Evolutionary conservation across 2,329 filamentous ascomycete genomes (phyloP).

Genomic region (Aspergillus transmontanensis): DNA sequence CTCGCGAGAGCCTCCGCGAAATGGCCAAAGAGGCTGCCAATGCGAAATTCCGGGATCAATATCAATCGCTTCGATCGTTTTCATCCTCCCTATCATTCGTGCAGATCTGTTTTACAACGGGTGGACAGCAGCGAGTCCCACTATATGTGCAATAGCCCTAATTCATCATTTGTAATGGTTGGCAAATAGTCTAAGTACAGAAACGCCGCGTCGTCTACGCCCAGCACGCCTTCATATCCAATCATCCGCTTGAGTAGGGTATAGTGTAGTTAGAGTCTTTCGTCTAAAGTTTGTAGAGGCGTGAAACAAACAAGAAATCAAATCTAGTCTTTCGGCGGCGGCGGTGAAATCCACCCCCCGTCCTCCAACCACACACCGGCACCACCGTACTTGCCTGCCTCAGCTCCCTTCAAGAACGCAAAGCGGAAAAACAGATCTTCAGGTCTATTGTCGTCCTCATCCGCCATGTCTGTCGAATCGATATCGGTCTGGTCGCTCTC

Average conservation of each 20-base stretch:
- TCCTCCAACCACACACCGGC: constrained; percentile 44
- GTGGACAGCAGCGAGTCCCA: background rate
- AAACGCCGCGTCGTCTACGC: background rate
- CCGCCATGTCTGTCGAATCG: constrained; percentile 16
- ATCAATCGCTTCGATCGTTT: background rate
- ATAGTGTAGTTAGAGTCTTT: background rate
- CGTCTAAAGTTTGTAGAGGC: background rate
- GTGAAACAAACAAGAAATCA: background rate
- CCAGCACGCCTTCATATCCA: background rate
- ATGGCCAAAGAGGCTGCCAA: background rate
- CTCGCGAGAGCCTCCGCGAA: background rate
- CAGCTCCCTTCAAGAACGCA: constrained; percentile 46
- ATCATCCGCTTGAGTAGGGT: background rate
- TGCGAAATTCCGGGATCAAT: background rate
- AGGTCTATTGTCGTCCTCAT: constrained; percentile 33
- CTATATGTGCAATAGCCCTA: background rate
- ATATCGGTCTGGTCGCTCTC: constrained; percentile 23
- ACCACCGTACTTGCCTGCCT: constrained; percentile 42
- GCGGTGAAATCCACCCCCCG: constrained; percentile 37
- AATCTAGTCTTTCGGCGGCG: constrained; percentile 28
- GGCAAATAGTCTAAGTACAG: background rate
- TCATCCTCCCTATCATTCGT: background rate
- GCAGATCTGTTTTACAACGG: background rate
- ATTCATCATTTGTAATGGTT: background rate
- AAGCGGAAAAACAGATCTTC: constrained; percentile 51